phyloP scores from a whole-genome alignment of 2,329 filamentous ascomycete species.

The Rutstroemia sp. region DNA sequence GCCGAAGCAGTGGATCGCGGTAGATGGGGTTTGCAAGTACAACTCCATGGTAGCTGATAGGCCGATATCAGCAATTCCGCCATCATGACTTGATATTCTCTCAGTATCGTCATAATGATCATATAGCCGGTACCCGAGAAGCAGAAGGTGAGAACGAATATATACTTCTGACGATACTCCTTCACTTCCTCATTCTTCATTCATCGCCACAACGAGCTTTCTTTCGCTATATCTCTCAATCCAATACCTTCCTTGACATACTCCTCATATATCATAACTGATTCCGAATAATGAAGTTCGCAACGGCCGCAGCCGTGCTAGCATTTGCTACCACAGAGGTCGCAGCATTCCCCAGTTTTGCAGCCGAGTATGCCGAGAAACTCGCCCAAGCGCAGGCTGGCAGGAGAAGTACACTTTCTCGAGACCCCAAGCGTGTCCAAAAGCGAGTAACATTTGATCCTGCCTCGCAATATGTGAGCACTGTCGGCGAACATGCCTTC shows the following conservation, averaged over 20 bases:
- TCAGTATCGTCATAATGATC: too few relatives aligned
- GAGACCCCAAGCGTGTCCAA: neutral
- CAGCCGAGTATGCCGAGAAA: neutral
- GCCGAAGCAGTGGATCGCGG: too few relatives aligned
- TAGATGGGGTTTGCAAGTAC: too few relatives aligned
- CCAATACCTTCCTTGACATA: neutral
- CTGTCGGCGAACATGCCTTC: conserved; percentile 14
- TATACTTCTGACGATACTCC: too few relatives aligned
- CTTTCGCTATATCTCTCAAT: neutral
- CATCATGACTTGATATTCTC: too few relatives aligned
- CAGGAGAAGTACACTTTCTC: neutral
- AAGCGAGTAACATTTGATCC: neutral
- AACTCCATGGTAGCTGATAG: too few relatives aligned
- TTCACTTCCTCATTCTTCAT: too few relatives aligned
- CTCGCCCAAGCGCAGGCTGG: neutral
- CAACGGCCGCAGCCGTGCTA: neutral
- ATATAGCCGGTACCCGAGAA: too few relatives aligned
- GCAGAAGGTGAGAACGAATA: too few relatives aligned
- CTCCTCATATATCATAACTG: neutral
- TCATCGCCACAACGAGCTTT: neutral
- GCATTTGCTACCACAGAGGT: neutral
- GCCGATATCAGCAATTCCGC: too few relatives aligned
- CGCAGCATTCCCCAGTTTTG: neutral
- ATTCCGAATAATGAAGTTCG: neutral
- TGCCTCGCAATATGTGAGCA: conserved; percentile 20